phyloP scores from a whole-genome alignment of 768 basidiomycete genomes.

The Kwoniella dendrophila region DNA sequence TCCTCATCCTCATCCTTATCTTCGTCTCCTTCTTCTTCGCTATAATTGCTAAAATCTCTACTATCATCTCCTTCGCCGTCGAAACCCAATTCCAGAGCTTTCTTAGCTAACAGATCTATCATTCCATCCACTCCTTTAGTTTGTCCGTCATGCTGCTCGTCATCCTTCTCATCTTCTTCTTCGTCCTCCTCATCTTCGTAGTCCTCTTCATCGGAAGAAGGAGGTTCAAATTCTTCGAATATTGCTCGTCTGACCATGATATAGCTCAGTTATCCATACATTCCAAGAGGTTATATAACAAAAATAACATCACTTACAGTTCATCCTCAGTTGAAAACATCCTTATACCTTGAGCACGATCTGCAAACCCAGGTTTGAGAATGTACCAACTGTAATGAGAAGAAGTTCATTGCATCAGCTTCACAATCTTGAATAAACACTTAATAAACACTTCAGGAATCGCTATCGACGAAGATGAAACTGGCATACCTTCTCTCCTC shows the following conservation, averaged over 20 bases:
- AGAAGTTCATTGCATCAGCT: not conserved
- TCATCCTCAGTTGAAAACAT: constrained; percentile 77
- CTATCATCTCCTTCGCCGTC: constrained; percentile 6
- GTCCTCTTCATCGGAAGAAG: constrained; percentile 51
- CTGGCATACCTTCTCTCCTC: constrained; percentile 42
- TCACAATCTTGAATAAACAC: not conserved
- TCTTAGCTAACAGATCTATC: constrained; percentile 25
- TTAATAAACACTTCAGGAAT: not conserved
- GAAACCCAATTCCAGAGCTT: constrained; percentile 22
- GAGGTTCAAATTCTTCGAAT: constrained; percentile 75
- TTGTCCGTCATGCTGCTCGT: not conserved
- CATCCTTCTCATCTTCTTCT: constrained; percentile 22
- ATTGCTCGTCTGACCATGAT: constrained; percentile 58
- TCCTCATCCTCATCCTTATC: too few relatives aligned
- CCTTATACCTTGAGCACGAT: constrained; percentile 91
- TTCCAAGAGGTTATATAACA: not conserved
- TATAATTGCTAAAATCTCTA: not conserved
- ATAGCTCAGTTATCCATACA: not conserved
- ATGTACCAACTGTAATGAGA: constrained; percentile 78
- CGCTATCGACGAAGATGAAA: not conserved
- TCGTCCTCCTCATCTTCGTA: constrained; percentile 20
- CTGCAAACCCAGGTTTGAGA: constrained; percentile 95
- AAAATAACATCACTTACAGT: constrained; percentile 58
- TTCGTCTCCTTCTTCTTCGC: not conserved
- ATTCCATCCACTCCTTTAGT: constrained; percentile 12